Percentiles rank a stretch among this genome's conserved stretches.
These are phyloP conservation scores for Inonotus obliquus DNA, from an alignment of 1,284 basidiomycete species.

Conservation along the genomic window DNA sequence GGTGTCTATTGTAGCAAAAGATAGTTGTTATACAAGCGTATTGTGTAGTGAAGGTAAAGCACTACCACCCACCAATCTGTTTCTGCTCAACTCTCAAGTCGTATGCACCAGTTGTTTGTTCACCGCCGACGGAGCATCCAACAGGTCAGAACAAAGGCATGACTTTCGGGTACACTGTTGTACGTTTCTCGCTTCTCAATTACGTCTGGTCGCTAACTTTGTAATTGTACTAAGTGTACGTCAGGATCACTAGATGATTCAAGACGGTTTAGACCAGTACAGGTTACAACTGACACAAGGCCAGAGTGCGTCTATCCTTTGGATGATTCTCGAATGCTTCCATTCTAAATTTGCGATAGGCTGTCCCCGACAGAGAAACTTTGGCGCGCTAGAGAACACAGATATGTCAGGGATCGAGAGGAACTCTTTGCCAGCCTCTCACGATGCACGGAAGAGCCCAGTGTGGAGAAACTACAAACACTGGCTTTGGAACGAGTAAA, in stretches of 20 bases:
- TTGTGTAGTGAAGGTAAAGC: background rate
- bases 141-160: too few species aligned
- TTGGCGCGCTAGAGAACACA: constrained; percentile 27
- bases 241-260: background rate
- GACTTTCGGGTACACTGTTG: too few species aligned
- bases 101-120: too few species aligned
- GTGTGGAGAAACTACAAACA: constrained; percentile 42
- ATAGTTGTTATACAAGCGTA: background rate
- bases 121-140: too few species aligned
- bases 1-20: background rate
- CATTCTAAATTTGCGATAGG: background rate
- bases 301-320: background rate
- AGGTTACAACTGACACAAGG: background rate
- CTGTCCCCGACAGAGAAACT: background rate
- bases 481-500: constrained; percentile 39
- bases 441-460: constrained; percentile 27
- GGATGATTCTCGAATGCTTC: background rate
- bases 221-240: background rate
- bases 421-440: constrained; percentile 32
- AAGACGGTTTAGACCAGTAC: background rate
- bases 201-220: too few species aligned
- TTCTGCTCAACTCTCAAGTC: too few species aligned
- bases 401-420: constrained; percentile 38
- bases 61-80: background rate
- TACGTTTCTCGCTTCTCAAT: too few species aligned